Conservation (phyloP, 2,329 filamentous ascomycete species). For the Cladophialophora exuberans region DNA sequence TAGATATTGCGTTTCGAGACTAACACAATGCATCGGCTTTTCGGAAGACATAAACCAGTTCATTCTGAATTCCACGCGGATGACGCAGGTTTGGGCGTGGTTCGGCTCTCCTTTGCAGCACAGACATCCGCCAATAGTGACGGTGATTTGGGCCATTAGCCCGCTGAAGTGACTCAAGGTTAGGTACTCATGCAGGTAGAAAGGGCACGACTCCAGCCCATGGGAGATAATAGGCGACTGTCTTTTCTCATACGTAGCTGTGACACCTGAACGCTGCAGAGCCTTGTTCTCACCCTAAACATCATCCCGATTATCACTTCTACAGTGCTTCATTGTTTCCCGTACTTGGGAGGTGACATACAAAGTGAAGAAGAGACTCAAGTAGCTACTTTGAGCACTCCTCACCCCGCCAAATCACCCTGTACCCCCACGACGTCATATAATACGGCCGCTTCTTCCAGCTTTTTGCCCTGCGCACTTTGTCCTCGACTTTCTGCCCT, state of each 20-base stretch:
- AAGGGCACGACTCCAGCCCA: background rate
- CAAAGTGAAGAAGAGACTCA: background rate
- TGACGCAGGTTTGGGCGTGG: constrained; percentile 6
- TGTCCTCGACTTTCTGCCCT: constrained; percentile 4
- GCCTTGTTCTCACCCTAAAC: background rate
- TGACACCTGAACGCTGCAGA: background rate
- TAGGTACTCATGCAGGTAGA: background rate
- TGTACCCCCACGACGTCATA: constrained; percentile 24
- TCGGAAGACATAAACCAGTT: background rate
- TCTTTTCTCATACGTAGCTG: background rate
- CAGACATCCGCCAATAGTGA: constrained; percentile 1
- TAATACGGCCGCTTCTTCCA: background rate
- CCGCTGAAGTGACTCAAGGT: background rate
- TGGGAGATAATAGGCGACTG: background rate
- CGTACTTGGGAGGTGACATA: background rate
- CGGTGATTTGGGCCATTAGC: background rate
- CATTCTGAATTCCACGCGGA: background rate
- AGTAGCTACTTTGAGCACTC: background rate
- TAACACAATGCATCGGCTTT: too few species aligned
- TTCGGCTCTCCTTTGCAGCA: background rate
- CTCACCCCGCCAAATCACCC: constrained; percentile 6
- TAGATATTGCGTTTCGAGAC: too few species aligned
- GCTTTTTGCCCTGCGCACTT: background rate
- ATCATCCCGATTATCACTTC: background rate
- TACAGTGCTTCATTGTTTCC: background rate